Evolutionary conservation across 441 rosid species (phyloP), one percentile per base, ranked within the genome.

Genomic region (Corymbia calophylla): DNA sequence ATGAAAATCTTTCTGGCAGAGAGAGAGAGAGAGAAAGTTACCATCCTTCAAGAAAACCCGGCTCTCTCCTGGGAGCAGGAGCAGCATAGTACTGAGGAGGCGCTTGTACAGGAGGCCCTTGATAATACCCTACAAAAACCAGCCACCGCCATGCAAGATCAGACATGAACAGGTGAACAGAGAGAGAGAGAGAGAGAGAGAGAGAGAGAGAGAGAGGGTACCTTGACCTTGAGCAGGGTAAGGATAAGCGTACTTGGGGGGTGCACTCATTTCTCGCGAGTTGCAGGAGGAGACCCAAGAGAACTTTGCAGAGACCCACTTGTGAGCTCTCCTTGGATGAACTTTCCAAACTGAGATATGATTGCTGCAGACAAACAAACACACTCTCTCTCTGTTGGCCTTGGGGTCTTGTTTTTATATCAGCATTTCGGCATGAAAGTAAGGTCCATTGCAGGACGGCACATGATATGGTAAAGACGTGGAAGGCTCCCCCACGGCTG

Each of bases 31-130:
- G 80, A 31, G 90, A 94, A 47, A 39, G 44, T 39, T 92, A 96
- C 98, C 97, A 95, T 93, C 97, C 96, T 91, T 95, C 94, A 60
- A 96, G 98, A 60, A 95, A 96, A 85, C 98, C 95, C 53, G 91
- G 73, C 82, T 91, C 17, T 68, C 93, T 94, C 87, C 87, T 88
- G n/a, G 95, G 96, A 7, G 96, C 96, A 35, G 97, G 93, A 87
- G 96, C 93, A 31, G 94, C 94, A 88, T 95, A 81, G 89, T 90
- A 95, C 70, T 94, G 97, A 13, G 98, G 98, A 31, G 98, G 98
- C 12, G 98, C 94, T 94, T 94, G 90, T 86, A 95, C 98, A 2
- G 97, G 98, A 4, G 97, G 98, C 15, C 97, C 98, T 91, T 95
- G 98, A 80, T 95, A 96, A 88, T 95, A 94, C 86, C 96, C 96